Conservation (phyloP, 176 grass and related monocot genomes). For the Tillandsia fasciculata region DNA sequence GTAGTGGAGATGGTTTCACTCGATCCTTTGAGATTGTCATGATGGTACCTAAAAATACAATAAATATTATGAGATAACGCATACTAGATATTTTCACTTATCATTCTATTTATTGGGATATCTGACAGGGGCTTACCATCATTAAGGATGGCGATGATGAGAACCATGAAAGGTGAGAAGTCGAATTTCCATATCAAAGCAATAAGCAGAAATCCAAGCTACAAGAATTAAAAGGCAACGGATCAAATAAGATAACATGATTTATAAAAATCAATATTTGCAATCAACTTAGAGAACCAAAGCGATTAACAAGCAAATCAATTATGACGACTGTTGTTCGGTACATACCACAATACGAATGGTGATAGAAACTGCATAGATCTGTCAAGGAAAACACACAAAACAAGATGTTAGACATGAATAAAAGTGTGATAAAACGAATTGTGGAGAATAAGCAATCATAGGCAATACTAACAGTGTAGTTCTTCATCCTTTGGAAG, state of each 20-base stretch:
- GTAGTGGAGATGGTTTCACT: slow-evolving; percentile 1
- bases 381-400: slow-evolving; percentile 16
- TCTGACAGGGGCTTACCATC: slow-evolving; percentile 31
- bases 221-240: neutral
- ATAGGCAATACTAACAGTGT: neutral
- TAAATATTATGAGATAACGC: neutral
- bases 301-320: neutral
- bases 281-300: neutral
- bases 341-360: slow-evolving; percentile 43
- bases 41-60: neutral
- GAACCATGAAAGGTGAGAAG: slow-evolving; percentile 54
- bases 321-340: neutral
- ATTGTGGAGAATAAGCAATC: neutral
- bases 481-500: slow-evolving; percentile 31
- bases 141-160: slow-evolving; percentile 64
- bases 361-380: slow-evolving; percentile 47
- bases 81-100: neutral
- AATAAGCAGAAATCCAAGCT: slow-evolving; percentile 57
- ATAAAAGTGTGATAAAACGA: neutral
- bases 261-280: no score
- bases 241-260: no score
- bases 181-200: slow-evolving; percentile 25
- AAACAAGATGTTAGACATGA: neutral
- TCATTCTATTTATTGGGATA: neutral
- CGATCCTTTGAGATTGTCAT: slow-evolving; percentile 2